Evolutionary conservation across 441 rosid genomes (phyloP), one percentile per base, ranked within the genome.

Genomic region (Populus hybrid): DNA sequence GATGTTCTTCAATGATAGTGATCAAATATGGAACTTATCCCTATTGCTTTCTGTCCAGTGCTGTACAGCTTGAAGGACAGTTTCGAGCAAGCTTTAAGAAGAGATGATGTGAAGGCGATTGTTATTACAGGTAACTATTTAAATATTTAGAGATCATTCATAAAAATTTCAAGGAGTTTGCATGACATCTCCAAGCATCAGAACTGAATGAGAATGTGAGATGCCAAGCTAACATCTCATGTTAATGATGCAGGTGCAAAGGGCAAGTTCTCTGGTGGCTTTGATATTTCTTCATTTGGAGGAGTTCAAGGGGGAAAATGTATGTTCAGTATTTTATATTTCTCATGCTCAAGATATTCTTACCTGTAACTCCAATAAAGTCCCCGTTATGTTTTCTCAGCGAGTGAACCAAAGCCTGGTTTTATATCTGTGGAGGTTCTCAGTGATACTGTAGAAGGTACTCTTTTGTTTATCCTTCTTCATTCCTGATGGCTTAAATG

Each of bases 211-310:
- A 63, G 65, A 61, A 5, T 50, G 21, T 64, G 28, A 63, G 74
- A 36, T 42, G 35, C 34, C 75, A 64, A 1, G 38, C 73, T 86
- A 78, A 76, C 40, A n/a, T 76, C 10, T 77, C 68, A 68, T 79
- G 68, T 40, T 14, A 6, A 77, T 74, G 78, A 66, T 72, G 69
- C 88, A 93, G 99, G 98, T 77, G 97, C 90, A 24, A 94, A 89
- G 28, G 98, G 95, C 69, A 96, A 86, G 86, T 96, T 96, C 85
- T 94, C 98, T 78, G 99, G 98, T 80, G 99, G 99, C 70, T 93
- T 92, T 83, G 99, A 94, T 81, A 93, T 96, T 70, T 57, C 92
- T 42, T 88, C 89, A 40, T 96, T 96, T 77, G 92, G 91, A 67
- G 89, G 81, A 76, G 30, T 92, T 67, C 95, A 87, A 83, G 73